phyloP scores from a whole-genome alignment of 495 filamentous ascomycete genomes.

The Aspergillus panamensis region DNA sequence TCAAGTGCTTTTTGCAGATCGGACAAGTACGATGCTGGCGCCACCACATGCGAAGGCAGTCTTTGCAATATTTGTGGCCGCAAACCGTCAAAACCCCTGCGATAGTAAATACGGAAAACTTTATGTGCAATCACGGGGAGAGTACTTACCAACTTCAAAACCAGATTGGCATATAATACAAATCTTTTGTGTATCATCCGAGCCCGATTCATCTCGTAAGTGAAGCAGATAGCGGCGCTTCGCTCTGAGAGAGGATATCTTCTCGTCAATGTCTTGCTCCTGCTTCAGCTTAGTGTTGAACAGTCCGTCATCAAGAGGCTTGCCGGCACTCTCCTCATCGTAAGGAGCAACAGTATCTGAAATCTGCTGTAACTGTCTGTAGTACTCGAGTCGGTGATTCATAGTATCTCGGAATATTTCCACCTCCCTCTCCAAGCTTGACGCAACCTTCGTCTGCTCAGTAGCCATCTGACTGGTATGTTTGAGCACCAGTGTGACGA shows the following conservation, averaged over 20 bases:
- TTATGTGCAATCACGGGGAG: neutral
- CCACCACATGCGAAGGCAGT: conserved; percentile 79
- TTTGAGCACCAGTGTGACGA: conserved; percentile 55
- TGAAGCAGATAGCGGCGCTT: conserved; percentile 71
- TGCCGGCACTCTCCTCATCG: conserved; percentile 52
- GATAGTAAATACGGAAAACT: neutral
- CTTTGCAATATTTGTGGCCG: conserved; percentile 86
- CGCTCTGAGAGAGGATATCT: conserved; percentile 57
- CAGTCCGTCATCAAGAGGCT: conserved; percentile 38
- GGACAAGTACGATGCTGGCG: conserved; percentile 62
- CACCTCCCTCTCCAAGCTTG: conserved; percentile 64
- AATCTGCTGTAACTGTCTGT: conserved; percentile 80
- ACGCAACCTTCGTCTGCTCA: conserved; percentile 61
- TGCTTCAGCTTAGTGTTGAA: conserved; percentile 36
- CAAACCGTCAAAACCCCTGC: conserved; percentile 74
- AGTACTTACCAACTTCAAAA: conserved; percentile 64
- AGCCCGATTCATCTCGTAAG: conserved; percentile 53
- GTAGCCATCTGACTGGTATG: conserved; percentile 56
- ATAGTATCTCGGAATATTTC: conserved; percentile 71
- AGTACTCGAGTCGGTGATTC: conserved; percentile 82
- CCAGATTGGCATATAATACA: conserved; percentile 76
- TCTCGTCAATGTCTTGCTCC: conserved; percentile 49
- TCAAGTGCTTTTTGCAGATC: conserved; percentile 68
- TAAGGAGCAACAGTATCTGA: conserved; percentile 80
- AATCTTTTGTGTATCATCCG: conserved; percentile 53